A percentile compares a stretch with the other conserved stretches of the same genome.
Evolutionary conservation across 768 basidiomycete genomes (phyloP).

Genomic region (Candolleomyces eurysporus): DNA sequence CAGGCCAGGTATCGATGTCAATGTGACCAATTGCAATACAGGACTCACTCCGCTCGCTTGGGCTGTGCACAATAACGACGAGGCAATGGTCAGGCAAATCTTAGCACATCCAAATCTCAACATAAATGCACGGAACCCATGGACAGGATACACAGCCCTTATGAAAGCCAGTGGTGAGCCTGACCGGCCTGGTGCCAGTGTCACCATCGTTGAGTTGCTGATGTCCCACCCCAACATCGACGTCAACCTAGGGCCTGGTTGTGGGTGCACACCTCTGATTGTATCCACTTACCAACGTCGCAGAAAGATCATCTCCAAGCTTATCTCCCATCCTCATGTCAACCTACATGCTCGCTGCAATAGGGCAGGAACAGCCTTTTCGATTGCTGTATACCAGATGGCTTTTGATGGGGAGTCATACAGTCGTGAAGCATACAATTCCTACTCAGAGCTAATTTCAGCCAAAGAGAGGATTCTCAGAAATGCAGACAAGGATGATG

Average conservation of each 20-base stretch:
- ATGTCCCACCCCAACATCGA: background rate
- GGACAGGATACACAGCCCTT: background rate
- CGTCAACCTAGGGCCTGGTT: background rate
- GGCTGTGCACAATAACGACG: background rate
- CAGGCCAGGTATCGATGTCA: background rate
- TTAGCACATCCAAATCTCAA: background rate
- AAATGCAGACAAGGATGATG: background rate
- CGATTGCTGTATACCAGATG: too few species aligned
- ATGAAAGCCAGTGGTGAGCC: background rate
- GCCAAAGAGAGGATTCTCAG: background rate
- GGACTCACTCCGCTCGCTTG: background rate
- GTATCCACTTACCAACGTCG: background rate
- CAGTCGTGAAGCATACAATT: too few species aligned
- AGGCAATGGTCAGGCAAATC: background rate
- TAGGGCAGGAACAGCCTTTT: background rate
- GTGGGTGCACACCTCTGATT: background rate
- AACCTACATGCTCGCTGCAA: background rate
- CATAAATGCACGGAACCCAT: background rate
- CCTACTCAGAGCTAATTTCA: background rate
- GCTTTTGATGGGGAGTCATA: too few species aligned
- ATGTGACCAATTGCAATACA: background rate
- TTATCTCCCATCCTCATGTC: background rate
- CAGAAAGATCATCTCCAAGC: background rate
- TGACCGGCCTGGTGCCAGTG: background rate
- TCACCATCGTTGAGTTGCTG: background rate